Conservation (phyloP, 306 rosid genomes). For the Coriaria nepalensis region DNA sequence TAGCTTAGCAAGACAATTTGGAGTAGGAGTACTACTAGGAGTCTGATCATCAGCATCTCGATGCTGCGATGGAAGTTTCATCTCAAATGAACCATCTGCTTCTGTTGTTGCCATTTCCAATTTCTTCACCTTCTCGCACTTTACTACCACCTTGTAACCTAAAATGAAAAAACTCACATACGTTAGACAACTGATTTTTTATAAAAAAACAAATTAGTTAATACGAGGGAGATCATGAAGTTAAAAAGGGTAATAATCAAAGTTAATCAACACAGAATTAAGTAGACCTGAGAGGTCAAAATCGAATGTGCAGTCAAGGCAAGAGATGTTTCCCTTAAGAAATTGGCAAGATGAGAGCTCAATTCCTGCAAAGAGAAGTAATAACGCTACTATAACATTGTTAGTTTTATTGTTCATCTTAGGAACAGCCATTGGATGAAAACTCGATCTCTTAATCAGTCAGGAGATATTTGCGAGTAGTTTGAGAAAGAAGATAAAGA, state of each 20-base stretch:
- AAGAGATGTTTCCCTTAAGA: conserved; percentile 49
- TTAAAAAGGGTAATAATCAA: neutral
- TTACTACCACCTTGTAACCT: conserved; percentile 50
- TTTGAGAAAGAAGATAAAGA: too few relatives aligned
- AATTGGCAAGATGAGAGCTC: conserved; percentile 32
- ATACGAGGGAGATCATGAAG: neutral
- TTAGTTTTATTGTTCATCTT: too few relatives aligned
- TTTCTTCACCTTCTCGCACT: conserved; percentile 43
- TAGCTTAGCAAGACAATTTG: conserved; percentile 40
- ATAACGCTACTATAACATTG: too few relatives aligned
- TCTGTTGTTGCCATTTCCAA: conserved; percentile 31
- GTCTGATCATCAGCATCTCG: too few relatives aligned
- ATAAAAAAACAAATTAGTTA: too few relatives aligned
- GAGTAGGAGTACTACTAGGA: neutral
- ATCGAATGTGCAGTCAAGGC: conserved; percentile 45
- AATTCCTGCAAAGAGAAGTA: conserved; percentile 25
- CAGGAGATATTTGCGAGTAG: too few relatives aligned
- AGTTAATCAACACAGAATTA: neutral
- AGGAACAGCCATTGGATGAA: too few relatives aligned
- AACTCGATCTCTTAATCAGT: too few relatives aligned
- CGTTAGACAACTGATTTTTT: neutral
- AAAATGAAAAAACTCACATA: conserved; percentile 5
- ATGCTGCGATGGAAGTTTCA: conserved; percentile 25
- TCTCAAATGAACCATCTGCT: conserved; percentile 49
- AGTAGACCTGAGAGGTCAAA: conserved; percentile 48